Evolutionary conservation across 306 rosid species (phyloP), one percentile per base, ranked within the genome.

Genomic region (Sechiopsis laciniata): DNA sequence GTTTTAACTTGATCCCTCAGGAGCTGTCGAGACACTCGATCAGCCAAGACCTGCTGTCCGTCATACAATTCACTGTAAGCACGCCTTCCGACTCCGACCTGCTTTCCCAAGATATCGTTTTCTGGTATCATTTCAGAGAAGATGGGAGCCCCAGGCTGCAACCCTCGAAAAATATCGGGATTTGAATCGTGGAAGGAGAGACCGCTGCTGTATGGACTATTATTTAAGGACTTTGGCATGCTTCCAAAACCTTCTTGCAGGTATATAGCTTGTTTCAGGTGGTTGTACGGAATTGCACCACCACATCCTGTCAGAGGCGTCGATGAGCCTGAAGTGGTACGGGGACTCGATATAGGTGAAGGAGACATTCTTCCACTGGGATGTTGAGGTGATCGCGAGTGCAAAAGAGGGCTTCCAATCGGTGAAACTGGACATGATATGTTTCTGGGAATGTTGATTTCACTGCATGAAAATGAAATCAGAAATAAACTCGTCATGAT

Each of bases 391-490:
- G 97, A 95, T 80, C 91, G 89, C 67, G 99, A 88, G 83, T 85
- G 82, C 85, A 89, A 84, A 81, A 88, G 92, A 79, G 99, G 99
- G 87, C 99, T 95, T 84, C 96, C 99, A 24, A 91, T 85, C 61
- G 97, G 99, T 59, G 99, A 95, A 74, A 95, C 96, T 2, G 96
- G 99, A 80, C 99, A 95, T 76, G 99, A 95, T 76, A 95, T 82
- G 76, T 91, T 95, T 85, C 88, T 83, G 52, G 89, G 88, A 74
- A 88, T 85, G 60, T 82, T 91, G 82, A 84, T 83, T 76, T 95
- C 99, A 78, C 97, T 95, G 96, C 69, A 80, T 64, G 61, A 19
- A 54, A 78, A 80, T 14, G 22, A 76, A 70, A 83, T 82, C 84
- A 85, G 78, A 78, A 53, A 29, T 71, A 56, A 53, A 82, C 32